Conservation (phyloP, 345 rosid species). For the Zanthoxylum bungeanum region DNA sequence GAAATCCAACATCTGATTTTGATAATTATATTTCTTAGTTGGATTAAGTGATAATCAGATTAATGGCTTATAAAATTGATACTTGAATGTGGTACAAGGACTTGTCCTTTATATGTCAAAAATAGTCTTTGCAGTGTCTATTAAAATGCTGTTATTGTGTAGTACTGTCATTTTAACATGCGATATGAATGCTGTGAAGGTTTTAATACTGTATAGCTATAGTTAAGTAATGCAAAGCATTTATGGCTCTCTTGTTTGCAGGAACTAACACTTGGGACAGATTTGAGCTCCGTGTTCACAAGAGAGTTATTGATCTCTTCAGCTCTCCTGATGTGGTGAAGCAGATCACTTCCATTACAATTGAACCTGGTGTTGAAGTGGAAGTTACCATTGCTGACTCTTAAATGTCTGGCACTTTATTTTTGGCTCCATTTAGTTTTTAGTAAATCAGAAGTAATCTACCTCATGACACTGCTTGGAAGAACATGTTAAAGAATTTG, state of each 20-base stretch:
- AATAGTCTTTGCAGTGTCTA: too few relatives aligned
- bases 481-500: too few relatives aligned
- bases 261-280: slow-evolving; percentile 79
- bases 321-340: slow-evolving; percentile 76
- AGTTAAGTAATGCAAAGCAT: background rate
- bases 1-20: background rate
- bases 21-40: background rate
- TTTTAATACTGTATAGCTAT: background rate
- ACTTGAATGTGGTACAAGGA: background rate
- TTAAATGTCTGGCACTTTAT: too few relatives aligned
- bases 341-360: slow-evolving; percentile 74
- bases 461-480: too few relatives aligned
- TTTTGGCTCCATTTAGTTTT: too few relatives aligned
- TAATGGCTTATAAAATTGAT: background rate
- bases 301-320: slow-evolving; percentile 71
- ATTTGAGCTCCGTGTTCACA: slow-evolving; percentile 72
- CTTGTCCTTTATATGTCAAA: too few relatives aligned
- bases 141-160: background rate
- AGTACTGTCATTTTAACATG: background rate
- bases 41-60: background rate
- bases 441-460: too few relatives aligned
- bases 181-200: background rate
- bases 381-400: slow-evolving; percentile 72
- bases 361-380: slow-evolving; percentile 80
- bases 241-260: slow-evolving; percentile 13